Base-by-base conservation (phyloP, 2,329 filamentous ascomycete genomes). In the Hymenotorrendiella dingleyae region DNA sequence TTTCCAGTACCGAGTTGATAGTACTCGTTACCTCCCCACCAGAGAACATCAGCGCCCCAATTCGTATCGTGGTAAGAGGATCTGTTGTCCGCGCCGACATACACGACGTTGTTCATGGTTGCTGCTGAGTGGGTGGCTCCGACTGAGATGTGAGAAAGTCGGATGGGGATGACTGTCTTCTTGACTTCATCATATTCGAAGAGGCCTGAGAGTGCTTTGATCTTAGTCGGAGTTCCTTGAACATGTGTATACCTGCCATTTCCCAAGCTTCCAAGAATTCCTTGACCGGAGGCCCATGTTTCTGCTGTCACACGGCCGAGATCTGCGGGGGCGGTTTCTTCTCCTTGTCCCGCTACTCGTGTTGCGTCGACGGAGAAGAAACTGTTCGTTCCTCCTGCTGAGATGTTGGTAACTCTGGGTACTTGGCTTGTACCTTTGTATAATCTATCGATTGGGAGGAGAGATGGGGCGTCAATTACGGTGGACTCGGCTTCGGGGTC, bases 11-110 rank as follows among this genome's bases (percentile, higher is more conserved):
- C 93, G 20, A 98, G 76, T 66, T 98, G 93, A 64, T 85, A 96
- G 61, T 83, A 78, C 67, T 97, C 90, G 58, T 97, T 98, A 40
- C 88, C 88, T 48, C 93, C 93, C 87, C 90, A 98, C 71, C 87
- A 94, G 1, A 97, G 63, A 22, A 90, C 82, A 61, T 97, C 93
- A 4, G 84, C 80, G 36, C 93, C 93, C 78, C 82, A 95, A 61
- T 93, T 90, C 1, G 82, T 87, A 56, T 89, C 84, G 52, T 86
- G 84, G 29, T 77, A 68, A 1, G 74, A 73, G 12, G 63, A 55
- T 48, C 64, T 62, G 14, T 53, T 42, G 12, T 56, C 70, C 41
- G 60, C 65, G 47, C 56, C 62, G 5, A 89, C 72, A 40, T 80
- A 72, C 1, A 86, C 86, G 22, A 84, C 76, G 60, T 96, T 96